Percentiles rank a stretch among this genome's conserved stretches.
Evolutionary conservation across 345 rosid species (phyloP).

Genomic region (Sonneratia alba): DNA sequence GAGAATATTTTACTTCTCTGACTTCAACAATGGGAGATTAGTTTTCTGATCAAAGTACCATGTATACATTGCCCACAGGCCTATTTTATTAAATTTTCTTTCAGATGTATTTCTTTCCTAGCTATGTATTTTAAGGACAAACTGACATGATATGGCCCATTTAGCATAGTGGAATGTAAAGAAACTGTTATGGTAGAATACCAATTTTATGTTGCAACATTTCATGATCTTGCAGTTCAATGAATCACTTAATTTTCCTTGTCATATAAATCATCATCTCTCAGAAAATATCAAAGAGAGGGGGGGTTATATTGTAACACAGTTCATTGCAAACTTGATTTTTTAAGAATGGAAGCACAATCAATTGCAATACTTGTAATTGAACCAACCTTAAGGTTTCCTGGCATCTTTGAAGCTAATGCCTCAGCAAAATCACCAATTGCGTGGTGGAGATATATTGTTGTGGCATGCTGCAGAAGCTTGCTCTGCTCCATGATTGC

Average conservation of each 20-base stretch:
- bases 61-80: neutral
- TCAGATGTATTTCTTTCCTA: neutral
- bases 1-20: neutral
- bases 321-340: neutral
- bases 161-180: neutral
- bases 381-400: constrained; percentile 60
- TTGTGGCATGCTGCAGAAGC: constrained; percentile 85
- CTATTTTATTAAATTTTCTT: neutral
- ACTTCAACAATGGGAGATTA: neutral
- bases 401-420: constrained; percentile 83
- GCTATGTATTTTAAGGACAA: neutral
- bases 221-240: neutral
- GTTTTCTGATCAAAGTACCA: neutral
- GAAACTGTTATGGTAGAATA: neutral
- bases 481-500: constrained; percentile 72
- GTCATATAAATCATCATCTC: neutral
- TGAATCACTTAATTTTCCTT: neutral
- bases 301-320: neutral
- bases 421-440: constrained; percentile 88
- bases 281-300: neutral
- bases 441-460: constrained; percentile 78
- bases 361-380: neutral
- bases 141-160: neutral
- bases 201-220: neutral
- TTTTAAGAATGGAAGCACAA: neutral